Conservation (phyloP, 225 moss, liverwort and hornwort genomes). For the Pseudoscleropodium purum region DNA sequence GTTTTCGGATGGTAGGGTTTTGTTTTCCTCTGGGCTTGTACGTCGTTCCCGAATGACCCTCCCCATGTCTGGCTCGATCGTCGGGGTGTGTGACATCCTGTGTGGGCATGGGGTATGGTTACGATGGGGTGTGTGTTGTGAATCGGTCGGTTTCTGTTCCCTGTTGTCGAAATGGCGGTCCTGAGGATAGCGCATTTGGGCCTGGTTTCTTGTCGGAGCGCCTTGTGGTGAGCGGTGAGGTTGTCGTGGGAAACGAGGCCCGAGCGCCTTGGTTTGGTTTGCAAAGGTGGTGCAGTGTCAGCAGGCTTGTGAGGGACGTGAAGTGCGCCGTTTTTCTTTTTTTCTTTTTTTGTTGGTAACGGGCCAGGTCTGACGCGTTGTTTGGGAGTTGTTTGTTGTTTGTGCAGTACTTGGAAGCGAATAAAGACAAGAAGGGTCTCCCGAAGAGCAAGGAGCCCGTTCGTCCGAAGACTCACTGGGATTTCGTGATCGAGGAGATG, state of each 20-base stretch:
- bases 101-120: background rate
- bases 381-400: background rate
- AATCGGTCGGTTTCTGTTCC: background rate
- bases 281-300: background rate
- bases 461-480: constrained; percentile 92
- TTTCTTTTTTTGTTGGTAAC: background rate
- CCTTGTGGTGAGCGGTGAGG: background rate
- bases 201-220: background rate
- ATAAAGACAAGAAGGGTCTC: constrained; percentile 60
- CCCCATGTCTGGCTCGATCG: background rate
- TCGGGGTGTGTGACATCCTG: background rate
- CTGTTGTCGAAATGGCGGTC: background rate
- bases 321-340: background rate
- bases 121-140: background rate
- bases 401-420: constrained; percentile 44
- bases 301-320: background rate
- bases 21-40: background rate
- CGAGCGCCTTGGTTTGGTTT: background rate
- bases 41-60: background rate
- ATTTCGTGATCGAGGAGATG: constrained; percentile 98
- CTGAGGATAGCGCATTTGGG: background rate
- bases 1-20: background rate
- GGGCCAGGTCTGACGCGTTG: background rate
- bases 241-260: background rate
- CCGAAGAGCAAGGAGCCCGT: constrained; percentile 81